Percentiles rank a stretch among this genome's conserved stretches.
These are phyloP conservation scores for Zychaea mexicana DNA, from an alignment of 371 early-diverging fungal genomes.

Conservation along the genomic window DNA sequence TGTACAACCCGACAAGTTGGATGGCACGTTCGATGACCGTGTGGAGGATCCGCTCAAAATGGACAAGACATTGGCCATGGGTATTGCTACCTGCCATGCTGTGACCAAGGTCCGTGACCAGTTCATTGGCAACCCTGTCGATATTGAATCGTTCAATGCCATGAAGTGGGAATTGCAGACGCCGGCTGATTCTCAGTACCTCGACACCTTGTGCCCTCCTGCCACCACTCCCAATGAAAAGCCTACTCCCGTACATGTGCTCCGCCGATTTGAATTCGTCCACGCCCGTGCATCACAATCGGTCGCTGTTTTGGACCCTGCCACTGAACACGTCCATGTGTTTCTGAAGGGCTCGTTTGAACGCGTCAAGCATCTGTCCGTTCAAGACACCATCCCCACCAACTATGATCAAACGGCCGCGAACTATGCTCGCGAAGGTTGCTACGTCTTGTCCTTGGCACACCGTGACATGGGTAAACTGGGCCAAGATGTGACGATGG, in stretches of 20 bases:
- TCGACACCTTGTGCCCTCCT: slow-evolving; percentile 32
- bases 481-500: slow-evolving; percentile 28
- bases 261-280: slow-evolving; percentile 83
- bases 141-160: slow-evolving; percentile 83
- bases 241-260: slow-evolving; percentile 24
- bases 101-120: slow-evolving; percentile 66
- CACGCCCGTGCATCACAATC: slow-evolving; percentile 81
- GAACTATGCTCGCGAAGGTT: slow-evolving; percentile 67
- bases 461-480: slow-evolving; percentile 44
- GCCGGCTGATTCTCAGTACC: slow-evolving; percentile 18
- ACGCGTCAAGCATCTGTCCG: slow-evolving; percentile 52
- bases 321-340: slow-evolving; percentile 54
- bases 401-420: slow-evolving; percentile 55
- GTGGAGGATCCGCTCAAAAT: not conserved
- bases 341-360: slow-evolving; percentile 85
- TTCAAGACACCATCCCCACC: slow-evolving; percentile 55
- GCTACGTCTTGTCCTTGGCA: slow-evolving; percentile 79
- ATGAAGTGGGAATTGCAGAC: slow-evolving; percentile 29
- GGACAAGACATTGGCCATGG: slow-evolving; percentile 39
- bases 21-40: not conserved
- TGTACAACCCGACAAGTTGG: not conserved
- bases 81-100: slow-evolving; percentile 78
- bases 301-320: slow-evolving; percentile 59
- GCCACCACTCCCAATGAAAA: slow-evolving; percentile 14
- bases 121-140: slow-evolving; percentile 86